Evolutionary conservation across 1,139 yeast genomes (phyloP).

Genomic region (Yamadazyma oceani): DNA sequence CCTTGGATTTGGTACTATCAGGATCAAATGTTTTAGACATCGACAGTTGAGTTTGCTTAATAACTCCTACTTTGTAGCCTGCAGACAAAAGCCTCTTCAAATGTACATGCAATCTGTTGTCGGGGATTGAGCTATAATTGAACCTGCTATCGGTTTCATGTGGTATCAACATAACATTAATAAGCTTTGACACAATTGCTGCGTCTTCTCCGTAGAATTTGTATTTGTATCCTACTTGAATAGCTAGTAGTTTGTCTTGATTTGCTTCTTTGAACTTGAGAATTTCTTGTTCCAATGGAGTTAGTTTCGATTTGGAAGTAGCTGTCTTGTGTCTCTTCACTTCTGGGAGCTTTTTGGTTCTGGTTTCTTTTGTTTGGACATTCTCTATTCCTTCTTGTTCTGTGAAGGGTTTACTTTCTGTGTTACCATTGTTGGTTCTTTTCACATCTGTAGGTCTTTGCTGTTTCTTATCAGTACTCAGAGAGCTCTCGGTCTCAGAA

Average conservation of each 20-base stretch:
- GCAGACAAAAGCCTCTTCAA: constrained; percentile 61
- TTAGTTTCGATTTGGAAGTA: constrained; percentile 26
- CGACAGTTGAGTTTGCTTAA: constrained; percentile 81
- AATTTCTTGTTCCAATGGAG: constrained; percentile 82
- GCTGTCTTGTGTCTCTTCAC: neutral
- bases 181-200: constrained; percentile 56
- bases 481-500: too few species aligned
- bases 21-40: constrained; percentile 54
- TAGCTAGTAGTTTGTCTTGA: constrained; percentile 66
- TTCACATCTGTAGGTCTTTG: too few species aligned
- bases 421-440: constrained; percentile 1
- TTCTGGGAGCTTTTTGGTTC: neutral
- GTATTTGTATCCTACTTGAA: constrained; percentile 91
- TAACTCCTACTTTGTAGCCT: constrained; percentile 81
- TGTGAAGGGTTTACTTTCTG: too few species aligned
- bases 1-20: constrained; percentile 28
- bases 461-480: too few species aligned
- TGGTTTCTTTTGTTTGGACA: neutral
- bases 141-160: constrained; percentile 50
- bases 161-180: constrained; percentile 71
- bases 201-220: constrained; percentile 89
- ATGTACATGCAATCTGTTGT: constrained; percentile 69
- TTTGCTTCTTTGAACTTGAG: constrained; percentile 59
- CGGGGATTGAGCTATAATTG: constrained; percentile 87
- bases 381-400: constrained; percentile 1